Evolutionary conservation across 495 filamentous ascomycete species (phyloP).

Genomic region (Penicillium turbatum): DNA sequence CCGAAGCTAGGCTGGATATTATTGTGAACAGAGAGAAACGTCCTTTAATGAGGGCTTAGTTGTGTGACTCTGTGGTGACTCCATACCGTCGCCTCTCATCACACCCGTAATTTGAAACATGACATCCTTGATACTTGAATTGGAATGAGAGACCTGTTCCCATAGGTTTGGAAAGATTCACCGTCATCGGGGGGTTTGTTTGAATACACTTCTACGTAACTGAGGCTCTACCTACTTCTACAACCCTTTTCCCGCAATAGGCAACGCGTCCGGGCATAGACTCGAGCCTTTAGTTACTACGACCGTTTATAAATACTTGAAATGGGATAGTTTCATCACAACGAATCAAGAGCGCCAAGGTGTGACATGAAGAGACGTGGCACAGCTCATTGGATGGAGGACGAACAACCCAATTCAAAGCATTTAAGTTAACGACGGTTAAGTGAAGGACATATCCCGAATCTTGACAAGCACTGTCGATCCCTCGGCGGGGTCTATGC

Average conservation of each 20-base stretch:
- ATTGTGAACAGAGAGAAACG: constrained; percentile 12
- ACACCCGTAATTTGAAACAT: not conserved
- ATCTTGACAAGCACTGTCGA: constrained; percentile 22
- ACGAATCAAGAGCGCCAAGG: not conserved
- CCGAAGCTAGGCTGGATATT: constrained; percentile 9
- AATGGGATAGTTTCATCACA: constrained; percentile 5
- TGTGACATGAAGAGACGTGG: constrained; percentile 13
- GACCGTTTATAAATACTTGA: too few species aligned
- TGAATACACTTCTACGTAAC: too few species aligned
- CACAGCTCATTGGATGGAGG: constrained; percentile 22
- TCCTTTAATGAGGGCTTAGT: constrained; percentile 18
- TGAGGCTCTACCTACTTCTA: too few species aligned
- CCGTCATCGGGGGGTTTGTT: too few species aligned
- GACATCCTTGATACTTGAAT: not conserved
- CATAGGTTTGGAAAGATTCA: too few species aligned
- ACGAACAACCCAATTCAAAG: constrained; percentile 12
- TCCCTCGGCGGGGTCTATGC: constrained; percentile 20
- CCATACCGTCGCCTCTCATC: not conserved
- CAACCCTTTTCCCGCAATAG: too few species aligned
- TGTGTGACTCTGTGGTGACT: not conserved
- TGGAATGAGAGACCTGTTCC: too few species aligned
- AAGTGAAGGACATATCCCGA: constrained; percentile 17
- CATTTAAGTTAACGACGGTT: constrained; percentile 9
- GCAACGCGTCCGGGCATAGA: too few species aligned
- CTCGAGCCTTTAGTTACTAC: too few species aligned